Conservation (phyloP, 176 grass and related monocot species). For the Cenchrus purpureus region DNA sequence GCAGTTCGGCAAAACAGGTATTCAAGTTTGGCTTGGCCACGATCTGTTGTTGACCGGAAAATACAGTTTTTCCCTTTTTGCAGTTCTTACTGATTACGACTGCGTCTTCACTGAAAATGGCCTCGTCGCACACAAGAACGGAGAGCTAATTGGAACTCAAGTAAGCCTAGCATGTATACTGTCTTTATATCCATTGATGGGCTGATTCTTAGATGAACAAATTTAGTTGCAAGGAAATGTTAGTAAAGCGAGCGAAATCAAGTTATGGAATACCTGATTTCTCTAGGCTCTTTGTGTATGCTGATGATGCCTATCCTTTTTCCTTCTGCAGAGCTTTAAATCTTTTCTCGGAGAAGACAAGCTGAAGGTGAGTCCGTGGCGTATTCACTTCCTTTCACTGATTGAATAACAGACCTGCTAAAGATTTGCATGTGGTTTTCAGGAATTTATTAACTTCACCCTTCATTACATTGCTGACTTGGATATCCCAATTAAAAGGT, state of each 20-base stretch:
- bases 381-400: background rate
- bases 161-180: slow-evolving; percentile 33
- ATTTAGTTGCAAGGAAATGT: background rate
- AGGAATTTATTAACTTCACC: slow-evolving; percentile 98
- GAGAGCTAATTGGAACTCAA: slow-evolving; percentile 77
- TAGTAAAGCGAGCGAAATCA: background rate
- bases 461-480: slow-evolving; percentile 96
- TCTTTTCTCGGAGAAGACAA: slow-evolving; percentile 79
- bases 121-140: slow-evolving; percentile 85
- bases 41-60: background rate
- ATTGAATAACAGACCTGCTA: slow-evolving; percentile 5
- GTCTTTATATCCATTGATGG: background rate
- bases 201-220: background rate
- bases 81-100: slow-evolving; percentile 85
- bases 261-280: background rate
- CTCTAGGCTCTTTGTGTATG: background rate
- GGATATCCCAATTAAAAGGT: slow-evolving; percentile 98
- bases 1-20: slow-evolving; percentile 89
- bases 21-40: background rate
- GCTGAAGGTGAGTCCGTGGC: slow-evolving; percentile 65
- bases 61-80: background rate
- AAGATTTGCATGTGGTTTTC: background rate
- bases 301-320: slow-evolving; percentile 11
- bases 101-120: slow-evolving; percentile 93
- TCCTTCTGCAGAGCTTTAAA: slow-evolving; percentile 75